Evolutionary conservation across 257 asterid species (phyloP), one percentile per base, ranked within the genome.

Genomic region (Nicotiana benthamiana): DNA sequence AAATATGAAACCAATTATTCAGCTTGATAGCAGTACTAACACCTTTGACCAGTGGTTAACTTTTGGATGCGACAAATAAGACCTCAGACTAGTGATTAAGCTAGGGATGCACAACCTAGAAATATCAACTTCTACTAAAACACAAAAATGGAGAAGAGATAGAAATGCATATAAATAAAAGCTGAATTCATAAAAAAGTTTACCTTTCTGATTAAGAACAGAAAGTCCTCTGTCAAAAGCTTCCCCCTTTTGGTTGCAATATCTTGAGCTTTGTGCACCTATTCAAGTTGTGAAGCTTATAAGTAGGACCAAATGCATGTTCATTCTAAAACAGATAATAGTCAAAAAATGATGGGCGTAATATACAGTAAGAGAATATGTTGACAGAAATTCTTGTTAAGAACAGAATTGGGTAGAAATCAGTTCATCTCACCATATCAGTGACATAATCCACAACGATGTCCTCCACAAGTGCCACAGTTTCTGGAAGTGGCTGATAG

Each of bases 211-310:
- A 94, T 93, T 64, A 90, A 89, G 78, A 92, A 93, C 82, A 94
- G 92, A 80, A 93, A 94, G 84, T 94, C 98, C 81, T 94, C 98
- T 0, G 93, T 91, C 86, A 94, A 74, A 85, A 93, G 97, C 85
- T 90, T 94, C 81, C 98, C 98, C 82, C 98, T 85, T 82, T 92
- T 93, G 64, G 95, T 66, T 77, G 97, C 96, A 79, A 83, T 48
- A 57, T 93, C 95, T 86, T 94, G 97, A 90, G 98, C 97, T 87
- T 94, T 93, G 83, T 94, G 95, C 80, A 91, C 97, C 97, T 93
- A 86, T 15, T 13, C 52, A 61, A 64, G 64, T 61, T 75, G 80
- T 34, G 74, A 27, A 56, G 67, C 20, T 8, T 40, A 32, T 48
- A 61, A 18, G 54, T 75, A 22, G 62, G 61, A 51, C 26, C 61